Conservation (phyloP, 1,139 yeast species). For the Lodderomyces beijingensis region DNA sequence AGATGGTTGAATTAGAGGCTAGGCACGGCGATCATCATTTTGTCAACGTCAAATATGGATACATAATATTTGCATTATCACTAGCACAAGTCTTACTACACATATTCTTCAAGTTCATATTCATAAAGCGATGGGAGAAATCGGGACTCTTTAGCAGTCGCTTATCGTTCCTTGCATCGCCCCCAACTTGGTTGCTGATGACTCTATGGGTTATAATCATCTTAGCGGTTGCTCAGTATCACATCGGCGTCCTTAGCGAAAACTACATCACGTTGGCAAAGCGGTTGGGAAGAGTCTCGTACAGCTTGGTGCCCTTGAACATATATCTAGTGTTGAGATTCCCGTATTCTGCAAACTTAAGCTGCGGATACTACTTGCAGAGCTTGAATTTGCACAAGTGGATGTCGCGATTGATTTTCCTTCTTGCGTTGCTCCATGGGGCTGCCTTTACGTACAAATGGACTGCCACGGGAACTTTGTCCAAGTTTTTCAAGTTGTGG, state of each 20-base stretch:
- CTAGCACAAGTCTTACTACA: conserved; percentile 18
- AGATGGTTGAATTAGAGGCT: conserved; percentile 7
- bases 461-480: conserved; percentile 29
- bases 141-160: conserved; percentile 17
- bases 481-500: conserved; percentile 37
- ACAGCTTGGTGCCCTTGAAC: conserved; percentile 61
- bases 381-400: conserved; percentile 69
- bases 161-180: conserved; percentile 14
- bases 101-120: conserved; percentile 7
- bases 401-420: conserved; percentile 64
- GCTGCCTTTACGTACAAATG: conserved; percentile 50
- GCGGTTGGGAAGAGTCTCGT: conserved; percentile 58
- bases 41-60: conserved; percentile 48
- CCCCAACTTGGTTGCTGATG: conserved; percentile 27
- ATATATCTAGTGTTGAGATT: conserved; percentile 62
- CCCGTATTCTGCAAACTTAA: conserved; percentile 29
- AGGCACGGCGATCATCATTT: conserved; percentile 29
- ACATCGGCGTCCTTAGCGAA: conserved; percentile 20
- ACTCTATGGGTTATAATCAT: conserved; percentile 30
- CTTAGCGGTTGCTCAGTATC: conserved; percentile 17
- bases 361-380: conserved; percentile 54
- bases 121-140: conserved; percentile 19
- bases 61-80: conserved; percentile 34
- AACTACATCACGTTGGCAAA: conserved; percentile 24
- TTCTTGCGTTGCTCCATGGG: conserved; percentile 53